Base-by-base conservation (phyloP, 1,139 yeast genomes). In the Hemisphaericaspora subhashii region DNA sequence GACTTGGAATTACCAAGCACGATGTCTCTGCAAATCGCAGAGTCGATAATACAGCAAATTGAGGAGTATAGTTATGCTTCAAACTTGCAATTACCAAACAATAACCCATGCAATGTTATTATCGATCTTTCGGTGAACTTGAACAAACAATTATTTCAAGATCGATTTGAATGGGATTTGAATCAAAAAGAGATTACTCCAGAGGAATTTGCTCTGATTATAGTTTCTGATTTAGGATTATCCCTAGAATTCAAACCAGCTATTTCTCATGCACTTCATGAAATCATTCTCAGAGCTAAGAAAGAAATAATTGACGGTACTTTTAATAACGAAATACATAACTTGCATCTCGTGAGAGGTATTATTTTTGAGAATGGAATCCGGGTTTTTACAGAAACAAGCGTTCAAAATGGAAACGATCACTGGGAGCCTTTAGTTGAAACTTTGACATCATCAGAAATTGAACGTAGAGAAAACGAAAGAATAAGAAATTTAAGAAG, bases 141-240 rank as follows among this genome's bases (percentile, higher is more conserved):
- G 46, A 89, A 89, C 51, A 86, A 86, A 54, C 83, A 83, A 52
- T 72, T 90, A 35, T 88, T 84, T 54, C 96, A 90, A 53, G 99
- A 92, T 63, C 85, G 86, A 56, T 84, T 92, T 50, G 98, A 92
- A 60, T 92, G 98, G 98, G 95, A 92, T 56, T 68, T 92, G 44
- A 71, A 66, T 21, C 81, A 81, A 47, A 68, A 73, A n/a, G 66
- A 72, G 1, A 59, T 85, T 5, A 80, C 94, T 0, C 97, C 98
- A 0, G 96, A 89, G 56, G 67, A 66, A 36, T 92, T 92, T 67
- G 95, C 98, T 0, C 78, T 74, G 46, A 76, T 77, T 3, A 89
- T 90, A 2, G 96, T 88, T 3, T 74, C 79, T 28, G 99, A 92
- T 52, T 63, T 92, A 58, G 97, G 97, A 0, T 66, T 92, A 21